Evolutionary conservation across 495 filamentous ascomycete genomes (phyloP).

Genomic region (Xanthoparmelia taractica): DNA sequence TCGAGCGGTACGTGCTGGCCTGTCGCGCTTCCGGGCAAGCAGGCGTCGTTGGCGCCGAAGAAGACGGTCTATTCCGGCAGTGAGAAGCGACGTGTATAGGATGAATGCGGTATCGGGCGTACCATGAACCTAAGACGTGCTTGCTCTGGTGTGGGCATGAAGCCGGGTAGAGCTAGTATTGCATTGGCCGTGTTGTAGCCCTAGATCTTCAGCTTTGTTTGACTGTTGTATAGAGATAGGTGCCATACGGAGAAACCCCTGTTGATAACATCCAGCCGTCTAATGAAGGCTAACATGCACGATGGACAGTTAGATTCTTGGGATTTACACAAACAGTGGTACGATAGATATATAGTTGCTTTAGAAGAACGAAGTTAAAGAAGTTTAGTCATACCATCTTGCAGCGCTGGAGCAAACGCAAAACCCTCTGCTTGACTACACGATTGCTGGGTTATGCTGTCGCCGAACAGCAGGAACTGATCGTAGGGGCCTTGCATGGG

Average conservation of each 20-base stretch:
- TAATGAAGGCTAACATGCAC: slow-evolving; percentile 45
- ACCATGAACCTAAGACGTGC: slow-evolving; percentile 62
- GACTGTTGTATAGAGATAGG: not conserved
- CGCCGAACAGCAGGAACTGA: slow-evolving; percentile 75
- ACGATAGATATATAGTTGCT: slow-evolving; percentile 6
- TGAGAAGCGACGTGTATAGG: not conserved
- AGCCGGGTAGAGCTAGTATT: slow-evolving; percentile 47
- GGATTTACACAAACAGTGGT: not conserved
- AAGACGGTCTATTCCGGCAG: slow-evolving; percentile 54
- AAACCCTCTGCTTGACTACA: slow-evolving; percentile 54
- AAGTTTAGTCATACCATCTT: slow-evolving; percentile 46
- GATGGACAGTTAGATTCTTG: not conserved
- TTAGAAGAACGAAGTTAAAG: not conserved
- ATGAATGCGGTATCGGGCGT: slow-evolving; percentile 21
- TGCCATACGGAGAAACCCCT: slow-evolving; percentile 43
- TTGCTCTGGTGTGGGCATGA: slow-evolving; percentile 49
- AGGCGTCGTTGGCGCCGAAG: slow-evolving; percentile 82
- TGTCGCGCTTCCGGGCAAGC: slow-evolving; percentile 46
- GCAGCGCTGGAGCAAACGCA: slow-evolving; percentile 61
- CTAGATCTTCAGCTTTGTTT: slow-evolving; percentile 30
- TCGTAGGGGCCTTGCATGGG: slow-evolving; percentile 38
- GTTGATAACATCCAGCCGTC: slow-evolving; percentile 61
- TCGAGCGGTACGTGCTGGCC: slow-evolving; percentile 68
- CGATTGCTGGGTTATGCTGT: slow-evolving; percentile 65
- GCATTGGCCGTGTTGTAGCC: slow-evolving; percentile 65